Evolutionary conservation across 179 eudicot genomes (phyloP).

Genomic region (Spergularia azorica): DNA sequence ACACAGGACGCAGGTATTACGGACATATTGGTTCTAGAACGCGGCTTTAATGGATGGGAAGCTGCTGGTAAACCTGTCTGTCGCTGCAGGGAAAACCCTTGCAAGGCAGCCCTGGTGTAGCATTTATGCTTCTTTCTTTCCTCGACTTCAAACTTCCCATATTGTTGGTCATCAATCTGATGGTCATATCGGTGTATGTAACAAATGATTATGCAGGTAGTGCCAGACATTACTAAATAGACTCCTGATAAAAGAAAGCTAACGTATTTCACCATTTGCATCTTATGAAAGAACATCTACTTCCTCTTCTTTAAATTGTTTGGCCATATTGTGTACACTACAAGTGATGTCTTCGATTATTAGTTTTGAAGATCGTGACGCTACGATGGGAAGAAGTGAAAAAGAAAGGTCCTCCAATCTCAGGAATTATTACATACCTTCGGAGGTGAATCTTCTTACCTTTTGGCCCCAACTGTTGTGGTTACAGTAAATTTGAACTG

Average conservation of each 20-base stretch:
- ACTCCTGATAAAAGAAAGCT: too few species aligned
- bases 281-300: background rate
- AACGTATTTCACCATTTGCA: background rate
- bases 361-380: background rate
- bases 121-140: background rate
- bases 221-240: too few species aligned
- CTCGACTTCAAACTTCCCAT: background rate
- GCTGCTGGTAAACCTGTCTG: conserved; percentile 90
- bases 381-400: background rate
- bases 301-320: background rate
- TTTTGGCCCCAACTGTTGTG: too few species aligned
- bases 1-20: conserved; percentile 59
- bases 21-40: conserved; percentile 79
- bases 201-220: background rate
- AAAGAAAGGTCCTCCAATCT: background rate
- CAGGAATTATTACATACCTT: too few species aligned
- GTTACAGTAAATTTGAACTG: too few species aligned
- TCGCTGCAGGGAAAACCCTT: conserved; percentile 68
- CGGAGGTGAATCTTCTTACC: too few species aligned
- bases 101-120: conserved; percentile 54
- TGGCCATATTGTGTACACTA: background rate
- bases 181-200: background rate
- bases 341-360: background rate
- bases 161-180: background rate
- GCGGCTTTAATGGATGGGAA: conserved; percentile 93